A percentile compares a stretch with the other conserved stretches of the same genome.
phyloP scores from a whole-genome alignment of 495 filamentous ascomycete species.

The Tuber aestivum region DNA sequence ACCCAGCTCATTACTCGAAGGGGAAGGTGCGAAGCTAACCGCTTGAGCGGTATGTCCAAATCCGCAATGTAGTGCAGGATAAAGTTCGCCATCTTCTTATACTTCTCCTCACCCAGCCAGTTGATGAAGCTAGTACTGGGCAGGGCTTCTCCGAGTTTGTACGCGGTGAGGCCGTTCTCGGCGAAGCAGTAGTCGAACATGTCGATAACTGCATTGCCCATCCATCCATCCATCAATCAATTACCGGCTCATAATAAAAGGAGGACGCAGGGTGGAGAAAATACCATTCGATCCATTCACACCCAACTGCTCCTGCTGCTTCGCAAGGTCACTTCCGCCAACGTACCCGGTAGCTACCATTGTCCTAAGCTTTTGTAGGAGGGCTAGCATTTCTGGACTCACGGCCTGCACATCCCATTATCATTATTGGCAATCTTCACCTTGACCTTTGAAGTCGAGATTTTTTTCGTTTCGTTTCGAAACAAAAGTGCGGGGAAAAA shows the following conservation, averaged over 20 bases:
- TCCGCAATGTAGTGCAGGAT: slow-evolving; percentile 84
- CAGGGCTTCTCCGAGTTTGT: slow-evolving; percentile 66
- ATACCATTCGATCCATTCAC: slow-evolving; percentile 38
- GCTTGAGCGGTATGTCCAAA: slow-evolving; percentile 78
- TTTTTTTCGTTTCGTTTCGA: neutral
- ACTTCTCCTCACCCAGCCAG: slow-evolving; percentile 87
- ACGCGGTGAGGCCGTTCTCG: slow-evolving; percentile 93
- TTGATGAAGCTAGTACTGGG: slow-evolving; percentile 75
- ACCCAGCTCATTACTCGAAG: neutral
- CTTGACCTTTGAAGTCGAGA: neutral
- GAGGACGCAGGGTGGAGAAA: slow-evolving; percentile 46
- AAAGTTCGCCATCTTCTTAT: slow-evolving; percentile 82
- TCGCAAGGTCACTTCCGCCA: slow-evolving; percentile 76
- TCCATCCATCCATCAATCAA: neutral
- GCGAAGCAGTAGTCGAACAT: slow-evolving; percentile 96
- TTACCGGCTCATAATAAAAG: slow-evolving; percentile 48
- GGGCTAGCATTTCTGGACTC: slow-evolving; percentile 70
- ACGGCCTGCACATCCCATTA: slow-evolving; percentile 49
- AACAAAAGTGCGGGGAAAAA: slow-evolving; percentile 4
- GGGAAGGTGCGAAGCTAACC: slow-evolving; percentile 14
- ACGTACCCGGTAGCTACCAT: slow-evolving; percentile 90
- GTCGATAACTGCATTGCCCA: slow-evolving; percentile 31
- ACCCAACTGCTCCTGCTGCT: slow-evolving; percentile 95
- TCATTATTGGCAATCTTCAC: slow-evolving; percentile 21
- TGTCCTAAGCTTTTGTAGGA: slow-evolving; percentile 73